phyloP scores from a whole-genome alignment of 2,329 filamentous ascomycete genomes.

The Pseudogymnoascus sp. region DNA sequence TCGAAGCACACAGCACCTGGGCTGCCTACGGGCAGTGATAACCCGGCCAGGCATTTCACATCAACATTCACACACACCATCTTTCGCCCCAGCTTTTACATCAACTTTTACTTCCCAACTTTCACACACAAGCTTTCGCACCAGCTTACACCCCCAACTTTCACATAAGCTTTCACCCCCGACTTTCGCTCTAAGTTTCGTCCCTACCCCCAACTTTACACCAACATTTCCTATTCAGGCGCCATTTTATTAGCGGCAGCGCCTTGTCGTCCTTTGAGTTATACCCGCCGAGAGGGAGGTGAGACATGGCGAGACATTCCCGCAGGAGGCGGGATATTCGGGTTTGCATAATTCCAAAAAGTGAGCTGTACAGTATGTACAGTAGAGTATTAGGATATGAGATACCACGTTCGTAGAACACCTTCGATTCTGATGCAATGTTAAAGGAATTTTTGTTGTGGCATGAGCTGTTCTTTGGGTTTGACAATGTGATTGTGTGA shows the following conservation, averaged over 20 bases:
- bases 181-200: not conserved
- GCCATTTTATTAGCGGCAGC: slow-evolving; percentile 5
- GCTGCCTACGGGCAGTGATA: slow-evolving; percentile 19
- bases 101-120: not conserved
- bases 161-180: not conserved
- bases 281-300: slow-evolving; percentile 4
- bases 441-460: not conserved
- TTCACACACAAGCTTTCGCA: not conserved
- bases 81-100: not conserved
- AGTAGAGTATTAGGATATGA: slow-evolving; percentile 8
- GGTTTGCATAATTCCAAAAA: slow-evolving; percentile 6
- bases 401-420: slow-evolving; percentile 8
- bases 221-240: slow-evolving; percentile 3
- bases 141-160: not conserved
- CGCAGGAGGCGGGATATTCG: slow-evolving; percentile 3
- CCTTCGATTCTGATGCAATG: slow-evolving; percentile 5
- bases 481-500: not conserved
- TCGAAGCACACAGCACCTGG: slow-evolving; percentile 23
- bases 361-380: slow-evolving; percentile 4
- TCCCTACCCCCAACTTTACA: slow-evolving; percentile 2
- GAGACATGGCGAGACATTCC: slow-evolving; percentile 5
- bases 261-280: slow-evolving; percentile 5
- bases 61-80: not conserved
- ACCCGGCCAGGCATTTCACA: not conserved
- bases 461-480: not conserved